Evolutionary conservation across 257 asterid genomes (phyloP).

Genomic region (Nicotiana noctiflora): DNA sequence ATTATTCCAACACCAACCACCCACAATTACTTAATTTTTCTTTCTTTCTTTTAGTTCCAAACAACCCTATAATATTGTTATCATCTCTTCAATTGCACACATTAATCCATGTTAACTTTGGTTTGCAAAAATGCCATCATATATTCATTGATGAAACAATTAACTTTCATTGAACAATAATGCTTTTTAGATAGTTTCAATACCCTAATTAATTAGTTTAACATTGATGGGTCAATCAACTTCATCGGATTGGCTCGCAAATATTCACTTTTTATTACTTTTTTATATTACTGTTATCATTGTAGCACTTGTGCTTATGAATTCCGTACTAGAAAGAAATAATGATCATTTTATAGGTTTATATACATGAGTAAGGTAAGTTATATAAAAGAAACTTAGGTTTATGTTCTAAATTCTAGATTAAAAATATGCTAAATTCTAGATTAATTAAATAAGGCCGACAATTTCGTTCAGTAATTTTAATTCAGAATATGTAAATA

Average conservation of each 20-base stretch:
- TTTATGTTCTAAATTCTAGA: background rate
- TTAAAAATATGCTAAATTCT: background rate
- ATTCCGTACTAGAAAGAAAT: background rate
- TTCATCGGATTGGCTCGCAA: slow-evolving; percentile 23
- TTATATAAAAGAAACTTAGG: background rate
- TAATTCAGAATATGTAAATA: too few species aligned
- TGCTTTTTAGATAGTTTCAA: slow-evolving; percentile 12
- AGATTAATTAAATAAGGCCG: background rate
- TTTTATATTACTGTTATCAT: background rate
- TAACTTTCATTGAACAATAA: slow-evolving; percentile 14
- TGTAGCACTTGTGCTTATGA: background rate
- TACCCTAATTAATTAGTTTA: slow-evolving; percentile 5
- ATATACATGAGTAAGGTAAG: background rate
- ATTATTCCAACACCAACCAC: slow-evolving; percentile 48
- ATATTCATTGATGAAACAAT: slow-evolving; percentile 36
- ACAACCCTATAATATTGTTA: slow-evolving; percentile 56
- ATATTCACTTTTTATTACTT: background rate
- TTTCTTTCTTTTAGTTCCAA: slow-evolving; percentile 44
- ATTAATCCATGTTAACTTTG: slow-evolving; percentile 51
- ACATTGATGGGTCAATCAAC: slow-evolving; percentile 11
- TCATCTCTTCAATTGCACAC: slow-evolving; percentile 82
- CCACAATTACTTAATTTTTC: slow-evolving; percentile 20
- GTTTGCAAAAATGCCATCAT: slow-evolving; percentile 18
- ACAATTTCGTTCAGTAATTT: background rate
- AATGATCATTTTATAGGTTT: background rate